These are phyloP conservation scores for Hirschfeldia incana DNA, from an alignment of 345 rosid species.

Conservation along the genomic window DNA sequence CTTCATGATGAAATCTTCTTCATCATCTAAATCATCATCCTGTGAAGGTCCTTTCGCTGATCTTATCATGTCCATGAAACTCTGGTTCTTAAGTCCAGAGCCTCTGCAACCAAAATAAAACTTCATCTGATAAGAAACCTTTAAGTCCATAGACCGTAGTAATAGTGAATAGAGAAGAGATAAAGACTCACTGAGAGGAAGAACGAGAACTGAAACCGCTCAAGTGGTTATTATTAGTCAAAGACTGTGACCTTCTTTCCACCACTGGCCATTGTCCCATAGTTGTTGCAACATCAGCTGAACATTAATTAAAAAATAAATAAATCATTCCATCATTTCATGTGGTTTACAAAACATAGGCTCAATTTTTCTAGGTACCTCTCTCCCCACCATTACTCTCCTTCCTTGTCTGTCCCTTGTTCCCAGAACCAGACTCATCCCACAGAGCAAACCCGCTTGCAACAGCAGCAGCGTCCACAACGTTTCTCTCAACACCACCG, in stretches of 20 bases:
- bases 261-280: constrained; percentile 55
- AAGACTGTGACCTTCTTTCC: constrained; percentile 59
- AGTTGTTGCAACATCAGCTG: constrained; percentile 50
- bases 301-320: background rate
- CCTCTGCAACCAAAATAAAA: constrained; percentile 48
- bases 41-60: constrained; percentile 64
- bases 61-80: constrained; percentile 91
- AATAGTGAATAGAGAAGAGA: background rate
- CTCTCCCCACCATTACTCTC: constrained; percentile 60
- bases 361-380: constrained; percentile 13
- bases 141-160: background rate
- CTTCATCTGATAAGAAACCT: constrained; percentile 7
- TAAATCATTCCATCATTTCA: background rate
- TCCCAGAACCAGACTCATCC: constrained; percentile 68
- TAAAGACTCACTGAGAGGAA: constrained; percentile 64
- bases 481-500: constrained; percentile 59
- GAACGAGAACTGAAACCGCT: constrained; percentile 69
- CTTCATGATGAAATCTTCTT: constrained; percentile 69
- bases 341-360: background rate
- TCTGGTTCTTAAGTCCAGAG: constrained; percentile 59
- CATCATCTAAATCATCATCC: constrained; percentile 73
- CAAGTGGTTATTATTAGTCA: constrained; percentile 52
- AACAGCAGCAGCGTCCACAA: constrained; percentile 51
- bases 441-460: constrained; percentile 73
- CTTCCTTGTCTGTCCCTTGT: constrained; percentile 94